A percentile compares a stretch with the other conserved stretches of the same genome.
These are phyloP conservation scores for Xylaria scruposa DNA, from an alignment of 495 filamentous ascomycete genomes.

Conservation along the genomic window DNA sequence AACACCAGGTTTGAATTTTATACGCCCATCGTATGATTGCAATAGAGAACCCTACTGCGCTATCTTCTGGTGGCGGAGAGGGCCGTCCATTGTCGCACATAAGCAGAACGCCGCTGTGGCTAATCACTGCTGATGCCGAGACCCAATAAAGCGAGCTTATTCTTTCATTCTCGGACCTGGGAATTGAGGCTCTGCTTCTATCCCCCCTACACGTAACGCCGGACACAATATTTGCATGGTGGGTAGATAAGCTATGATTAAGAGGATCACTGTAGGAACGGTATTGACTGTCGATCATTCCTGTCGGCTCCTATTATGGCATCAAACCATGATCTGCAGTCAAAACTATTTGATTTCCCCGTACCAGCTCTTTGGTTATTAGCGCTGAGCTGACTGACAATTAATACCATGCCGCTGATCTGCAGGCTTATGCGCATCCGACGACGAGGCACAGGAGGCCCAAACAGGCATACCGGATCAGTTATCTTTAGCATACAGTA, in stretches of 20 bases:
- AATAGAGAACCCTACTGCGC: neutral
- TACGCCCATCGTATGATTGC: neutral
- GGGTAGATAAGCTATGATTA: neutral
- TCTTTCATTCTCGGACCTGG: neutral
- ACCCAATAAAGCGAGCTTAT: neutral
- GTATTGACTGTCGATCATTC: neutral
- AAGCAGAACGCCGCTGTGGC: neutral
- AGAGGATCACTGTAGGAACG: neutral
- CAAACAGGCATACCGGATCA: constrained; percentile 5
- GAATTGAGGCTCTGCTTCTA: neutral
- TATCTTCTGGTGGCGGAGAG: neutral
- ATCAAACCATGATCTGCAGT: neutral
- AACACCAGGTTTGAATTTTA: neutral
- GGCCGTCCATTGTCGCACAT: neutral
- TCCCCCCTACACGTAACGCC: too few relatives aligned
- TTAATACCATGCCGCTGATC: neutral
- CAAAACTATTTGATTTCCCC: neutral
- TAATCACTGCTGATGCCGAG: neutral
- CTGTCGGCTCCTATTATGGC: neutral
- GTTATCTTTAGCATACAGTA: constrained; percentile 2
- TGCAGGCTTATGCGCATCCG: neutral
- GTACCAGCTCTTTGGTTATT: neutral
- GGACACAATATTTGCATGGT: neutral
- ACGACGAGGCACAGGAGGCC: neutral
- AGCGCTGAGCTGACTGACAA: neutral